phyloP scores from a whole-genome alignment of 2,329 filamentous ascomycete species.

The Colletotrichum aenigma region DNA sequence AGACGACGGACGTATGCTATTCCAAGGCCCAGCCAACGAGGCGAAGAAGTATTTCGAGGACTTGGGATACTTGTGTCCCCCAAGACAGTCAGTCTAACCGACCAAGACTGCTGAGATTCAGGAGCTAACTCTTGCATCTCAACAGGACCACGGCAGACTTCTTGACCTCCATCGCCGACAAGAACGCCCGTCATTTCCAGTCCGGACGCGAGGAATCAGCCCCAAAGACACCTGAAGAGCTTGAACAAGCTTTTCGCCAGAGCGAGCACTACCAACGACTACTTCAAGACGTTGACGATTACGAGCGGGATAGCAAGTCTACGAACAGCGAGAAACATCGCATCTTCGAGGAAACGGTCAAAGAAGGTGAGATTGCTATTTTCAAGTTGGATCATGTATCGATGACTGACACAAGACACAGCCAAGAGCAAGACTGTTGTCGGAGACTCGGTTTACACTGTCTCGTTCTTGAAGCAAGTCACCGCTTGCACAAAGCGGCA shows the following conservation, averaged over 20 bases:
- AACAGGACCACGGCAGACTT: constrained; percentile 68
- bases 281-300: constrained; percentile 57
- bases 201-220: constrained; percentile 61
- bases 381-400: accelerated
- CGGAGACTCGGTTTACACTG: constrained; percentile 76
- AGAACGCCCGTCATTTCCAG: constrained; percentile 66
- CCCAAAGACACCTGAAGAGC: constrained; percentile 67
- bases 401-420: neutral
- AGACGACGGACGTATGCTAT: constrained; percentile 75
- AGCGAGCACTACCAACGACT: constrained; percentile 62
- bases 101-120: constrained; percentile 31
- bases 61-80: constrained; percentile 67
- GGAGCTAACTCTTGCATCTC: constrained; percentile 49
- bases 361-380: neutral
- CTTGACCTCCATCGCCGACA: constrained; percentile 71
- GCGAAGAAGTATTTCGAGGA: constrained; percentile 77
- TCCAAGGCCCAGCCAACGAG: constrained; percentile 71
- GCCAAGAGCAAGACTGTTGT: constrained; percentile 71
- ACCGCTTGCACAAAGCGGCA: constrained; percentile 72
- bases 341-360: constrained; percentile 3
- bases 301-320: constrained; percentile 29
- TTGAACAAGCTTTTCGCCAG: constrained; percentile 62
- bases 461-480: constrained; percentile 76
- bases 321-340: constrained; percentile 37
- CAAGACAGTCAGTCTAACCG: constrained; percentile 46